Conservation (phyloP, 2,329 filamentous ascomycete species). For the Fusarium nurragi region DNA sequence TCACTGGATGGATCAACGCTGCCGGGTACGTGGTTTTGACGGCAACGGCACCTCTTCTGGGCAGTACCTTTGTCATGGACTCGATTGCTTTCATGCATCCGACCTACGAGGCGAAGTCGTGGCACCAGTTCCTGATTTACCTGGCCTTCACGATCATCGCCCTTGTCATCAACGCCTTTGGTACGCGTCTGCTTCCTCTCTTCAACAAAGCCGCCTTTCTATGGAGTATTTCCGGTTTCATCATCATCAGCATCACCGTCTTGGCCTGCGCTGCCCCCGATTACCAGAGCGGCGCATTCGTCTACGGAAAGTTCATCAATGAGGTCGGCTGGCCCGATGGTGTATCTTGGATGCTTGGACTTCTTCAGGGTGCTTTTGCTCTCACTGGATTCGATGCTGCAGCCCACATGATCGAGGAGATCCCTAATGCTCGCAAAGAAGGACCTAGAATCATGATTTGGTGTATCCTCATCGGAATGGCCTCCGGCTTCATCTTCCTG, state of each 20-base stretch:
- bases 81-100: conserved; percentile 70
- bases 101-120: conserved; percentile 65
- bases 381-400: conserved; percentile 60
- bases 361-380: conserved; percentile 62
- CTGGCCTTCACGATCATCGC: conserved; percentile 69
- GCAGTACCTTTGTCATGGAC: conserved; percentile 72
- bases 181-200: conserved; percentile 64
- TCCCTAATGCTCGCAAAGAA: conserved; percentile 65
- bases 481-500: conserved; percentile 69
- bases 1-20: conserved; percentile 77
- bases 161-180: conserved; percentile 72
- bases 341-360: conserved; percentile 64
- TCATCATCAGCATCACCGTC: conserved; percentile 75
- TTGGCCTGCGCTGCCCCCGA: conserved; percentile 72
- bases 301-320: conserved; percentile 75
- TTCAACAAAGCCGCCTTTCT: conserved; percentile 76
- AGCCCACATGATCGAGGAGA: conserved; percentile 61
- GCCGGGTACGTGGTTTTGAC: conserved; percentile 77
- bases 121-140: conserved; percentile 81
- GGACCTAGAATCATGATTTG: conserved; percentile 74
- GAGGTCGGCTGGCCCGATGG: conserved; percentile 75
- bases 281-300: conserved; percentile 71
- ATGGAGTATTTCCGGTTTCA: conserved; percentile 75
- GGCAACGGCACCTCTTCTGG: conserved; percentile 73
- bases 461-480: conserved; percentile 70